Evolutionary conservation across 768 basidiomycete genomes (phyloP).

Genomic region (Lentinula boryana): DNA sequence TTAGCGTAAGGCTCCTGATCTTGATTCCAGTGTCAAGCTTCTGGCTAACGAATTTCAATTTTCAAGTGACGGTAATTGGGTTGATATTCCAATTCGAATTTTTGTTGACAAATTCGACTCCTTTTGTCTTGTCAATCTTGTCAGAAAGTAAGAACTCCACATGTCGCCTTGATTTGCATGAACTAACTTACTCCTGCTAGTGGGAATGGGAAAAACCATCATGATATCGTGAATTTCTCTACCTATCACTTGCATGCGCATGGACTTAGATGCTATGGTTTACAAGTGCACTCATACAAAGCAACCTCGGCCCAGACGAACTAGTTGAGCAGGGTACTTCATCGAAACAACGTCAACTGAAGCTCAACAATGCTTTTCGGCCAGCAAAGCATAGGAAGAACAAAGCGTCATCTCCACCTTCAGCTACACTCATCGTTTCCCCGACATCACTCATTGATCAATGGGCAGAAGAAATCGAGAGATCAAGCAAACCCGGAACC

Average conservation of each 20-base stretch:
- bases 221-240: conserved; percentile 57
- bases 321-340: conserved; percentile 20
- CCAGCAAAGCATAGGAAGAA: conserved; percentile 28
- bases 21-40: conserved; percentile 5
- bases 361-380: conserved; percentile 59
- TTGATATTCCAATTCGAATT: conserved; percentile 1
- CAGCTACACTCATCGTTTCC: conserved; percentile 58
- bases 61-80: conserved; percentile 33
- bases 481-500: conserved; percentile 70
- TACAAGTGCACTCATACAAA: conserved; percentile 68
- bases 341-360: conserved; percentile 49
- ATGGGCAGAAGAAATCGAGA: conserved; percentile 88
- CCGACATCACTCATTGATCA: conserved; percentile 89
- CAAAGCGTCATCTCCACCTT: conserved; percentile 15
- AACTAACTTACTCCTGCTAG: conserved; percentile 25
- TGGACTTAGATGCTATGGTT: not conserved
- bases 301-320: conserved; percentile 49
- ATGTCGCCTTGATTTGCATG: conserved; percentile 1
- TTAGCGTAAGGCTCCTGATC: conserved; percentile 60
- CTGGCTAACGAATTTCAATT: not conserved
- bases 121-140: not conserved
- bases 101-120: not conserved
- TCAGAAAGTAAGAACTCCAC: conserved; percentile 42
- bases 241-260: not conserved
- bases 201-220: conserved; percentile 97